Percentiles rank a stretch among this genome's conserved stretches.
phyloP scores from a whole-genome alignment of 495 filamentous ascomycete species.

The Podospora sp. region DNA sequence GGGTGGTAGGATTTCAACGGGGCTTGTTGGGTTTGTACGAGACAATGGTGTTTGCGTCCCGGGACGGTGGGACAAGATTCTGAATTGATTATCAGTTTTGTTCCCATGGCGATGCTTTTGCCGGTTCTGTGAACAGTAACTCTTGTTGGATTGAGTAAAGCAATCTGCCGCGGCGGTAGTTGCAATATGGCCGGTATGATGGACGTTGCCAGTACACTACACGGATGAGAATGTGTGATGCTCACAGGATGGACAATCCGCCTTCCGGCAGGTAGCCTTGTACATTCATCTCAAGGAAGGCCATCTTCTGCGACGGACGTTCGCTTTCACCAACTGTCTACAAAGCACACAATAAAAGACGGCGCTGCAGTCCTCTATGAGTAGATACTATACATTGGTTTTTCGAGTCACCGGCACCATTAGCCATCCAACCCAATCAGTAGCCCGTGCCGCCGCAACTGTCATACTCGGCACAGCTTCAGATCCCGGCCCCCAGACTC shows the following conservation, averaged over 20 bases:
- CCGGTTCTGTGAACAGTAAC: no score
- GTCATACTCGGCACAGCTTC: background rate
- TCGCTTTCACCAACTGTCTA: background rate
- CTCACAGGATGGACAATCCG: no score
- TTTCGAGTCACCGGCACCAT: background rate
- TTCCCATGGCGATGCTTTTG: no score
- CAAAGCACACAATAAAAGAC: background rate
- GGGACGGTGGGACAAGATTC: no score
- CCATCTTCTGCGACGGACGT: background rate
- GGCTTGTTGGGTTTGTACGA: background rate
- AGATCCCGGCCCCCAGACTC: background rate
- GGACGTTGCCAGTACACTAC: no score
- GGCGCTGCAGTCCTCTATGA: conserved; percentile 7
- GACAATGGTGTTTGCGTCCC: background rate
- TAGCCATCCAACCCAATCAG: background rate
- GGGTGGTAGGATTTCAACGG: background rate
- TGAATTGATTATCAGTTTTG: no score
- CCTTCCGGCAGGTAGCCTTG: no score
- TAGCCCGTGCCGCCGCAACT: background rate
- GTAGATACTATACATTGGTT: conserved; percentile 13
- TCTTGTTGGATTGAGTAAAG: no score
- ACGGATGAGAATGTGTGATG: no score
- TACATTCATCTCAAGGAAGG: no score
- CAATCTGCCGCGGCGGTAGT: no score
- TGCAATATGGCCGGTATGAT: no score